Evolutionary conservation across 2,329 filamentous ascomycete species (phyloP).

Genomic region (Microdochium bolleyi): DNA sequence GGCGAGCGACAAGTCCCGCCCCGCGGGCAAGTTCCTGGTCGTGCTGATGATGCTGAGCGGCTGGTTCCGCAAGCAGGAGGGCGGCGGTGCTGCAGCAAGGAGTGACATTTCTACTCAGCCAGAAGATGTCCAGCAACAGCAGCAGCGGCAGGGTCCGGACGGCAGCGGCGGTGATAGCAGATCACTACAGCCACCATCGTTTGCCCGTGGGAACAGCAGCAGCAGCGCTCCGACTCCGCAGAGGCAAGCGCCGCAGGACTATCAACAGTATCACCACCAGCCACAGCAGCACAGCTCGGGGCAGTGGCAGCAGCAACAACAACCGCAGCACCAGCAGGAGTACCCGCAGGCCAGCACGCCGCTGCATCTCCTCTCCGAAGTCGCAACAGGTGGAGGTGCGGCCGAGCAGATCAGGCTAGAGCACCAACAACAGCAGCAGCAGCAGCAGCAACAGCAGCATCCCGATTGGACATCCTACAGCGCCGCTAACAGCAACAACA

Average conservation of each 20-base stretch:
- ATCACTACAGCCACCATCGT: too few species aligned
- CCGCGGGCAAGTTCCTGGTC: constrained; percentile 62
- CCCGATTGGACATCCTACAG: background rate
- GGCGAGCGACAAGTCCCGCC: constrained; percentile 54
- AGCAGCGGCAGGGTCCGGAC: background rate
- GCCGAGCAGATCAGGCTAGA: constrained; percentile 23
- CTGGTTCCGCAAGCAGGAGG: background rate
- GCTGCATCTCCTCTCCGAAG: constrained; percentile 47
- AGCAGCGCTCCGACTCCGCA: too few species aligned
- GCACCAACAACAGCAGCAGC: constrained; percentile 8
- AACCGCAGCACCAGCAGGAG: constrained; percentile 12
- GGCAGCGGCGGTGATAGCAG: background rate
- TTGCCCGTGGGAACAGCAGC: too few species aligned
- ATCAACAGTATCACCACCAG: constrained; percentile 1
- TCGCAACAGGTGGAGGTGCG: constrained; percentile 32
- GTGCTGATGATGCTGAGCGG: constrained; percentile 50
- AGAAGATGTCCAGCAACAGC: background rate
- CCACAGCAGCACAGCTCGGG: constrained; percentile 1
- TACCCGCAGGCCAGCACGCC: constrained; percentile 38
- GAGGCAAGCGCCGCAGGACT: background rate
- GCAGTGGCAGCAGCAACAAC: constrained; percentile 10
- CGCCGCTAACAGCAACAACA: too few species aligned
- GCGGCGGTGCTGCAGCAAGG: background rate
- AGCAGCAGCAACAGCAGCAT: constrained; percentile 8
- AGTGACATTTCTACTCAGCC: background rate